phyloP scores from a whole-genome alignment of 164 flowering plant genomes.

The Magnolia sinica region DNA sequence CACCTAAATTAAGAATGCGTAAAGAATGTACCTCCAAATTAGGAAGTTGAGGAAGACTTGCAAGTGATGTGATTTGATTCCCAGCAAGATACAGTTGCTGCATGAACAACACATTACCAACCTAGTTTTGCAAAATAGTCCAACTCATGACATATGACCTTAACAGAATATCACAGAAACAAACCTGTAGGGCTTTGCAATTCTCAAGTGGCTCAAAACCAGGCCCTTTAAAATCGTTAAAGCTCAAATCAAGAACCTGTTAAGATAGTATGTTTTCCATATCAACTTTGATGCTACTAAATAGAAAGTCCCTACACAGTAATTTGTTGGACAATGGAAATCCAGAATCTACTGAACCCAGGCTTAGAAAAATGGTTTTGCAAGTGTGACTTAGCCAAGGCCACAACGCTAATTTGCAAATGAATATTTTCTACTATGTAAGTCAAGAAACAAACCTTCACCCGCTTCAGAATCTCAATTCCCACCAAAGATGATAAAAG shows the following conservation, averaged over 20 bases:
- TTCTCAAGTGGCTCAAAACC: constrained; percentile 97
- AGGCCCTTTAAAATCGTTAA: constrained; percentile 96
- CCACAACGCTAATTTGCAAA: neutral
- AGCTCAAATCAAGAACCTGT: constrained; percentile 99
- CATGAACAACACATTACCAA: constrained; percentile 20
- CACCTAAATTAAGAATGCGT: neutral
- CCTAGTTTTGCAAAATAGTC: neutral
- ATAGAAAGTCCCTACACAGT: neutral
- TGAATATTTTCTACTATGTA: neutral
- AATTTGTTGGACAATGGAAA: neutral
- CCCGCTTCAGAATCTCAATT: constrained; percentile 78
- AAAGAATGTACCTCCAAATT: constrained; percentile 78
- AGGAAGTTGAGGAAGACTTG: constrained; percentile 93
- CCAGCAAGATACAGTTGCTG: constrained; percentile 99
- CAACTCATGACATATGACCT: neutral
- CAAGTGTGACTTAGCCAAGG: neutral
- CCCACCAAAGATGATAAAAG: constrained; percentile 88
- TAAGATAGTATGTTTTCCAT: constrained; percentile 5
- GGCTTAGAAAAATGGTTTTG: neutral
- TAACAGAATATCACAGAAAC: constrained; percentile 6
- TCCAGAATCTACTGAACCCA: neutral
- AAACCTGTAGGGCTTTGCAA: constrained; percentile 89
- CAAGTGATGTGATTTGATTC: constrained; percentile 90
- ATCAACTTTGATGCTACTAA: neutral
- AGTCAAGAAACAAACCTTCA: constrained; percentile 70